Base-by-base conservation (phyloP, 177 flowering plant species). In the Vitis hybrid region DNA sequence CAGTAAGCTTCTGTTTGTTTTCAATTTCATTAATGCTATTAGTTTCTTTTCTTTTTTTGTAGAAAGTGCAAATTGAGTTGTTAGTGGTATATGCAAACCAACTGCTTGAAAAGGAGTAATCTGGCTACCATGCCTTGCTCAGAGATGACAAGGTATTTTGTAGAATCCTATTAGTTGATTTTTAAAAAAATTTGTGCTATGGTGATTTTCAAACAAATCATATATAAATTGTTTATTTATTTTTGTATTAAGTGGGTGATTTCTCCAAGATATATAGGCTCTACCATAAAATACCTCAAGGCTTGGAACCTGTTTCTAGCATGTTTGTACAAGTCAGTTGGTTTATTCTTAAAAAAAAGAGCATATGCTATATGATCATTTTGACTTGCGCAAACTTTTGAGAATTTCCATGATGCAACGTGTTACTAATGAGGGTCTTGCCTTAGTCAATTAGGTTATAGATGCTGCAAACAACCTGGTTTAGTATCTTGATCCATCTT, bases 81-180 rank as follows among this genome's bases (percentile, higher is more conserved):
- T 67, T 86, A 76, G 62, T 73, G 15, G 69, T 65, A 10, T 67
- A 75, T 75, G 75, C 66, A 29, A 76, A 15, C 53, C 86, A 82
- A 68, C 77, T 85, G 11, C 80, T 88, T 64, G 86, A 83, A 39
- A 88, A 88, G 21, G 88, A 88, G 75, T 67, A 79, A n/a, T 82
- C 86, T 52, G 87, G 90, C 56, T 82, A 83, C 56, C 80, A 71
- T 18, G 81, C 75, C 10, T 77, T 88, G 72, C 84, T 86, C 21
- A 66, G 67, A 60, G 83, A 79, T 66, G 78, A 78, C 56, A 78
- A 82, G 83, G 85, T 82, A 10, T 7, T 21, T 51, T 59, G 29
- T 26, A 26, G 29, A 26, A 26, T 26, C 29, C 3, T 0, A 0
- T 26, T 26, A 26, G 29, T 26, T 26, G 29, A 26, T 26, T 26